Base-by-base conservation (phyloP, 352 stramenopile genomes). In the Elongisporangium anandrum region DNA sequence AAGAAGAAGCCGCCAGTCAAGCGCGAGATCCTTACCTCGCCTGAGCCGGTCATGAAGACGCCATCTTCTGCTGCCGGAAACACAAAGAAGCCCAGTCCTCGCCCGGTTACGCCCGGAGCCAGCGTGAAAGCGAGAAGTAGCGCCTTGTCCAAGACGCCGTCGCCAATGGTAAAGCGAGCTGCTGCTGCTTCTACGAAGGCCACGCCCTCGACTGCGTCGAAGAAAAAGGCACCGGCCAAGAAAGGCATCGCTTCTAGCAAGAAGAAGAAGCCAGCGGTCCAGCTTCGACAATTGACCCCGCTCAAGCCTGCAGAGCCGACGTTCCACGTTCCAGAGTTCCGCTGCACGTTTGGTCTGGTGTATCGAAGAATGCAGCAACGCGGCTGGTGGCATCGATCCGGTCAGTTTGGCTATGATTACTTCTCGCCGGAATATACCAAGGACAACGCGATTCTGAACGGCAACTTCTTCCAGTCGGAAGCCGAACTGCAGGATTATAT, bases 381-480 rank as follows among this genome's bases (percentile, higher is more conserved):
- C 9, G 83, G 83, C 17, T 92, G 80, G 80, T 63, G 79, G 55
- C 72, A 90, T 66, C 73, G 64, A 10, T 67, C 56, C 6, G 83
- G 83, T 10, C 57, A 61, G 38, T 92, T 92, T 24, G 83, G 87
- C 69, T 92, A 92, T 65, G 83, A 92, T 60, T 92, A 92, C 73
- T 92, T 92, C 45, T 79, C 80, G 23, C 83, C 83, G 2, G 72
- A 72, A 8, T 90, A 84, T 70, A 84, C 72, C 13, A 66, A 79
- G 12, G 68, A 73, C 8, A 89, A 57, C 4, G 77, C 83, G 19
- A 68, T 80, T 39, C 19, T 79, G 9, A 77, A 77, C 56, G 62
- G 72, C 48, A 89, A 90, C 63, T 90, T 79, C 50, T 92, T 90
- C 64, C 79, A 78, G 45, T 90, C 80, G 1, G 49, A 70, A 5